Base-by-base conservation (phyloP, 441 rosid species). In the Metrosideros polymorpha region DNA sequence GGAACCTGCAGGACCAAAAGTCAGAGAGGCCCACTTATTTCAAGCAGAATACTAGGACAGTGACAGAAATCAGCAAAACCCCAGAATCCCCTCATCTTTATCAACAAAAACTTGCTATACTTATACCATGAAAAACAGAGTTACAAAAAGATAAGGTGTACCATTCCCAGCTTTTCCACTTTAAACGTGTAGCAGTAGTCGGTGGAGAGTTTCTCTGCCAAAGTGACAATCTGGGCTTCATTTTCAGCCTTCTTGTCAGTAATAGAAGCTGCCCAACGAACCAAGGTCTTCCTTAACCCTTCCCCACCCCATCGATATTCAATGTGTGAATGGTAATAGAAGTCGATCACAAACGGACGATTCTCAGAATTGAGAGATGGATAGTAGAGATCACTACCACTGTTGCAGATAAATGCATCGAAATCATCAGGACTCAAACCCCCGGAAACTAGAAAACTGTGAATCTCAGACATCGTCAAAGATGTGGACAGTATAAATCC, bases 261-360 rank as follows among this genome's bases (percentile, higher is more conserved):
- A 84, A 95, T 84, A 4, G 93, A 90, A 87, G 95, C 82, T 32
- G 93, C 95, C 99, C 99, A 97, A 54, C 98, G 96, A 86, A 94
- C 91, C 93, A 96, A 85, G 87, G 98, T 96, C 91, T 96, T 97
- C 92, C 98, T 93, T 86, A 96, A 85, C 56, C 97, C 98, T 91
- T 97, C 98, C 88, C 95, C 98, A 83, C 99, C 99, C 99, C 99
- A 97, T 12, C 94, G 95, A 84, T 94, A 95, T 84, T 94, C 98
- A 29, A 94, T 83, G 91, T 88, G 99, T 1, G 96, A 95, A 85
- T 95, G 98, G 90, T 96, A 96, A 91, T 95, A 93, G 85, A 93
- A 92, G 92, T 97, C 99, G 30, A 92, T 87, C 51, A 92, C 95
- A 75, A 93, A 96, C 22, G 97, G 90, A 76, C 87, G 93, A 27